Evolutionary conservation across 768 basidiomycete genomes (phyloP), one percentile per base, ranked within the genome.

Genomic region (Candolleomyces eurysporus): DNA sequence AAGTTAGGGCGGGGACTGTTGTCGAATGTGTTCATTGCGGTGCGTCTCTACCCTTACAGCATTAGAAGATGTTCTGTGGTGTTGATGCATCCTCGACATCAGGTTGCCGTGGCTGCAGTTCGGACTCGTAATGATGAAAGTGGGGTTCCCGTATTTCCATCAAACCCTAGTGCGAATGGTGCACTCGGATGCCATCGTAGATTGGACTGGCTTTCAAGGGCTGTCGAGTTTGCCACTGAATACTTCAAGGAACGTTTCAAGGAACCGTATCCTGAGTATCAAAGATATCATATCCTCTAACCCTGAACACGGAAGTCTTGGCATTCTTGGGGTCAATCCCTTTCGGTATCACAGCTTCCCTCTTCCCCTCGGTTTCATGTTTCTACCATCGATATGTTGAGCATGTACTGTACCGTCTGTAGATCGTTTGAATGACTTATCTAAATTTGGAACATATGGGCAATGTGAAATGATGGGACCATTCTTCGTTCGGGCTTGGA

Each of bases 11-110:
- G 55, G 96, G 95, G 6, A 95, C 92, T 3, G 79, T 98, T 36
- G 96, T 98, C 1, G 94, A 99, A 73, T 99, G 96, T 75, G 91
- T 93, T 51, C 95, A 98, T 71, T 98, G 96, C 74, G 96, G 96
- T 96, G 67, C 63, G 93, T 85, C 32, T 10, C 8, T 22, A 26
- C 50, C 63, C 21, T 55, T n/a, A 48, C 42, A 43, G 42, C n/a
- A 13, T 43, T n/a, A n/a, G 30, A 17, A 57, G 39, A 58, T 40
- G 21, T 39, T n/a, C 48, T 46, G 26, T 26, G 4, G 36, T 13
- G 32, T 60, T 61, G 36, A 21, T 60, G 26, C 22, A 14, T 62
- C 50, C 54, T 46, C 59, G 49, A 58, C 8, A 4, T 63, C 63
- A 95, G 93, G 93, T 13, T 96, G 93, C 69, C 89, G 91, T 64